A percentile compares a stretch with the other conserved stretches of the same genome.
Conservation (phyloP, 2,329 filamentous ascomycete genomes). For the Arthrobotrys musiformis region DNA sequence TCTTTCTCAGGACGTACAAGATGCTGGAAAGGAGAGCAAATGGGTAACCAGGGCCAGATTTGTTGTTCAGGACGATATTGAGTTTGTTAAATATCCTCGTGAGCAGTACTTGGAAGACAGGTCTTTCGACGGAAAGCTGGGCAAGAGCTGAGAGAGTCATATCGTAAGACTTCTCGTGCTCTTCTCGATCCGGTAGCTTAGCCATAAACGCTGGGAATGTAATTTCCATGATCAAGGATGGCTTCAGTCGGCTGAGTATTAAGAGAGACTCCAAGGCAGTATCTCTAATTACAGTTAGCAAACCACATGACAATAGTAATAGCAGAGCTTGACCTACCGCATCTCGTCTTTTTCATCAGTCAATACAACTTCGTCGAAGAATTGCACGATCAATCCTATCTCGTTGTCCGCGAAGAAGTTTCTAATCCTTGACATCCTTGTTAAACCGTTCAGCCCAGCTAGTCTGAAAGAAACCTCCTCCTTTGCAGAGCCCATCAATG, state of each 20-base stretch:
- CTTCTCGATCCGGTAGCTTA: conserved; percentile 70
- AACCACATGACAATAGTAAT: conserved; percentile 65
- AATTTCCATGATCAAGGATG: conserved; percentile 72
- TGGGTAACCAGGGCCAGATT: conserved; percentile 66
- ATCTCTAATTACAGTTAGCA: conserved; percentile 64
- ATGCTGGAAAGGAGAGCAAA: conserved; percentile 71
- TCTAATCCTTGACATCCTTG: conserved; percentile 65
- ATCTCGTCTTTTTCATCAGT: conserved; percentile 67
- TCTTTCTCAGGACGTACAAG: conserved; percentile 71
- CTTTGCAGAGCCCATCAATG: conserved; percentile 67
- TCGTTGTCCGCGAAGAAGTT: conserved; percentile 67
- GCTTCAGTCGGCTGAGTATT: conserved; percentile 72
- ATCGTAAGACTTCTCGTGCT: conserved; percentile 66
- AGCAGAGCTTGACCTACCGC: conserved; percentile 22
- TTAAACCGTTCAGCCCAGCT: conserved; percentile 65
- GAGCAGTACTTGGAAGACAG: conserved; percentile 73
- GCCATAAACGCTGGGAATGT: conserved; percentile 75
- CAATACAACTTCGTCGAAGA: conserved; percentile 72
- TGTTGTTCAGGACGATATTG: conserved; percentile 65
- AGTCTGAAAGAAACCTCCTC: conserved; percentile 67
- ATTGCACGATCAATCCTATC: conserved; percentile 68
- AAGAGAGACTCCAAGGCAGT: conserved; percentile 71
- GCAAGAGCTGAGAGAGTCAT: conserved; percentile 72
- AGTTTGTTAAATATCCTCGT: conserved; percentile 73
- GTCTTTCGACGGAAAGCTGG: conserved; percentile 71